Evolutionary conservation across 306 rosid genomes (phyloP).

Genomic region (Rosa lucieae): DNA sequence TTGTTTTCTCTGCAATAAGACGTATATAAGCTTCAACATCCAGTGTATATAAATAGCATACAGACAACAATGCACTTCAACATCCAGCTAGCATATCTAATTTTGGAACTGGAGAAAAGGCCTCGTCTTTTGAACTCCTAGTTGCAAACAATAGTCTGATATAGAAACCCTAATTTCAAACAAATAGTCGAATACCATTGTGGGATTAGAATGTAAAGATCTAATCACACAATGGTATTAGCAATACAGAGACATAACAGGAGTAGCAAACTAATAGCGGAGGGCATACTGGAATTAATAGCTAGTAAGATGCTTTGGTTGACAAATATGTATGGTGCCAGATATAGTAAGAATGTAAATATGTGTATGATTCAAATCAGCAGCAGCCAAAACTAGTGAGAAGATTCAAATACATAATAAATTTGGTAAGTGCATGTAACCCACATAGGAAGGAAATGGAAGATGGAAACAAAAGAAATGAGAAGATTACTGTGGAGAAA

Average conservation of each 20-base stretch:
- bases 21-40: constrained; percentile 21
- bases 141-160: too few species aligned
- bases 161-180: too few species aligned
- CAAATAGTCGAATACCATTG: too few species aligned
- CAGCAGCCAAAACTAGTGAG: background rate
- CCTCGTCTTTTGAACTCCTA: background rate
- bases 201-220: background rate
- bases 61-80: background rate
- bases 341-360: background rate
- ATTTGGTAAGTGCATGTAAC: background rate
- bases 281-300: background rate
- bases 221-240: background rate
- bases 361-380: background rate
- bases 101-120: background rate
- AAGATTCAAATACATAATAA: background rate
- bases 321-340: background rate
- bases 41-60: background rate
- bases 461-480: background rate
- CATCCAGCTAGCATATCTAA: background rate
- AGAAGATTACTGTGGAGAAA: constrained; percentile 38
- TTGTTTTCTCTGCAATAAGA: constrained; percentile 44
- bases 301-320: too few species aligned
- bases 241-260: background rate
- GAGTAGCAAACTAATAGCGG: background rate
- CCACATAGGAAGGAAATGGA: background rate